Evolutionary conservation across 345 rosid genomes (phyloP), one percentile per base, ranked within the genome.

Genomic region (Toxicodendron radicans): DNA sequence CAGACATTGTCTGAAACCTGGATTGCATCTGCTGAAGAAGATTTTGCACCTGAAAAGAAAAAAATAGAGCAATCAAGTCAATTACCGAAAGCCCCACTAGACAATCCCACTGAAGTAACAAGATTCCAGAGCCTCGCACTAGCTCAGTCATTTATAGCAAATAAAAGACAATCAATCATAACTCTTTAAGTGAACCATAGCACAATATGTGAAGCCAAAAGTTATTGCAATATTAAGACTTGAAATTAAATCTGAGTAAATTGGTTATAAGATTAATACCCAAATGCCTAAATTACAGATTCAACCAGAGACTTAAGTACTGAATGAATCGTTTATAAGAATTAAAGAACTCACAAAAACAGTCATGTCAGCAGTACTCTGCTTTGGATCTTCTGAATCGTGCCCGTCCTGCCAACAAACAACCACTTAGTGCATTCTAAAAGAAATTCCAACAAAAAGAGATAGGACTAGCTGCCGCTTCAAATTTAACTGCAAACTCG

Each of bases 1-100:
- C 93, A 2, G 96, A 87, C 96, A 91, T 91, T 20, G 91, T 86
- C 69, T 91, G 96, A 70, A 91, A 91, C 85, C 93, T 87, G 52
- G 83, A 70, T 81, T 91, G 96, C 96, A 91, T 89, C 83, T 87
- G 89, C 84, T 79, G 87, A 76, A 89, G 94, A 81, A 92, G 88
- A 81, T 83, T 85, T 78, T 88, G 88, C 77, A 90, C 90, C 93
- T 90, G 87, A 75, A 80, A 78, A 75, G 43, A 70, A 67, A 81
- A 74, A 72, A 66, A 43, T 32, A 73, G 17, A 5, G 2, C 52
- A 66, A 73, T 68, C 70, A 30, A 60, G 11, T 71, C 30, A 79
- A 6, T 64, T 13, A 73, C 4, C 43, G 43, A 66, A 66, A 46
- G 63, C 43, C 30, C 56, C 35, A 13, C 2, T 21, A 51, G 46